Evolutionary conservation across 495 filamentous ascomycete genomes (phyloP).

Genomic region (Lichina pygmaea): DNA sequence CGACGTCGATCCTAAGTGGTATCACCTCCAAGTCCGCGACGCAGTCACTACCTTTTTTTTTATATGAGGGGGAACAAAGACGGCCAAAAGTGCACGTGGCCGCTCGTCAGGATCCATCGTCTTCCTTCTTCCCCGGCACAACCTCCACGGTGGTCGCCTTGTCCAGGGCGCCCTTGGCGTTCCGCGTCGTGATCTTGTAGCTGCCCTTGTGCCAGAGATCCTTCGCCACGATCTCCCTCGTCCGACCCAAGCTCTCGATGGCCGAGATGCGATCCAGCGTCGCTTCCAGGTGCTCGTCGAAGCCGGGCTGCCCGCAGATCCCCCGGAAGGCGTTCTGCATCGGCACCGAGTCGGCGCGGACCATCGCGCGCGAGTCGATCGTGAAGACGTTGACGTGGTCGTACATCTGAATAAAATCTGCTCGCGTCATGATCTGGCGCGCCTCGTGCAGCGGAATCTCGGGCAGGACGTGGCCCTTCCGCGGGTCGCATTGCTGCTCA

Average conservation of each 20-base stretch:
- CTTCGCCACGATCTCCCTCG: constrained; percentile 77
- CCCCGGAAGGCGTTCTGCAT: constrained; percentile 83
- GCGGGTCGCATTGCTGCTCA: constrained; percentile 29
- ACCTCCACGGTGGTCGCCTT: constrained; percentile 11
- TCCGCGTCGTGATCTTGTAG: constrained; percentile 38
- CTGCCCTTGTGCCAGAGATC: constrained; percentile 48
- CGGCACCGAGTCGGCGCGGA: constrained; percentile 79
- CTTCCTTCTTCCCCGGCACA: background rate
- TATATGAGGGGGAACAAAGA: no score
- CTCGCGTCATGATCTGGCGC: constrained; percentile 77
- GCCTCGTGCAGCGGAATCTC: constrained; percentile 62
- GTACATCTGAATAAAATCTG: constrained; percentile 79
- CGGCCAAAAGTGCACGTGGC: no score
- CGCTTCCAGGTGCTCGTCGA: constrained; percentile 54
- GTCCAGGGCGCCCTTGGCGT: constrained; percentile 19
- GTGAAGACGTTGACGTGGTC: constrained; percentile 91
- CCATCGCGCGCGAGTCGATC: constrained; percentile 66
- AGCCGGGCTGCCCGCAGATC: constrained; percentile 44
- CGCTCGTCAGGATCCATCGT: no score
- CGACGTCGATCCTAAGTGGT: no score
- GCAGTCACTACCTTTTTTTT: no score
- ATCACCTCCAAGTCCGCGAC: no score
- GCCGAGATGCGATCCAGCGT: constrained; percentile 63
- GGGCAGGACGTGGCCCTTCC: constrained; percentile 52
- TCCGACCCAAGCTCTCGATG: constrained; percentile 82